These are phyloP conservation scores for Eucalyptus marginata DNA, from an alignment of 345 rosid genomes.

Conservation along the genomic window DNA sequence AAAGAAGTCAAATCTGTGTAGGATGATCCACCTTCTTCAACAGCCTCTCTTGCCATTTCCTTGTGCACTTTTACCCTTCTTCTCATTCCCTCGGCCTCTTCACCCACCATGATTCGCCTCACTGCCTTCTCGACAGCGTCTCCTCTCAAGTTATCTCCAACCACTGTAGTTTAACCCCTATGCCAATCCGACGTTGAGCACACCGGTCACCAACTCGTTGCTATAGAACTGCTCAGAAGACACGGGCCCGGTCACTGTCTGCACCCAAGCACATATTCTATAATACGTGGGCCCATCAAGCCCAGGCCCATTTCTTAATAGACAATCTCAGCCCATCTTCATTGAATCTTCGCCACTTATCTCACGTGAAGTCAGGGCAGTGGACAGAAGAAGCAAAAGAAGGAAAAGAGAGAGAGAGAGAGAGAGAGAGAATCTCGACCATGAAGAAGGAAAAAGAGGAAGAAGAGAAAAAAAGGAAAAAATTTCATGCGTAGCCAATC, in stretches of 20 bases:
- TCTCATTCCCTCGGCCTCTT: background rate
- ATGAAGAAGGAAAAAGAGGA: background rate
- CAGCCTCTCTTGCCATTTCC: slow-evolving; percentile 5
- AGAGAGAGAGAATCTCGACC: background rate
- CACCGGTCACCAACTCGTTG: background rate
- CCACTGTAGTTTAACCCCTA: background rate
- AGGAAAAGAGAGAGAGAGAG: rapidly evolving
- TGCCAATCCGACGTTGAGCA: background rate
- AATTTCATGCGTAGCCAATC: background rate
- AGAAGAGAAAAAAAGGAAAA: background rate
- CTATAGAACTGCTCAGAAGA: background rate
- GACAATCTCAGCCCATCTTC: background rate
- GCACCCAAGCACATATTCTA: background rate
- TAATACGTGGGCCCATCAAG: background rate
- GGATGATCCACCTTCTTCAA: slow-evolving; percentile 20
- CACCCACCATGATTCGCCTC: background rate
- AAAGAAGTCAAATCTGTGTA: background rate
- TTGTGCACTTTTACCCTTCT: background rate
- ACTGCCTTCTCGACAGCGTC: background rate
- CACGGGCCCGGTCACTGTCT: background rate
- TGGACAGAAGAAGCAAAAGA: background rate
- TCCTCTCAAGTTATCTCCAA: background rate
- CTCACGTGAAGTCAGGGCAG: background rate
- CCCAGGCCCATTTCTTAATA: background rate
- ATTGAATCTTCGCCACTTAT: background rate